Evolutionary conservation across 352 stramenopile species (phyloP), one percentile per base, ranked within the genome.

Genomic region (Pythium rishiriense): DNA sequence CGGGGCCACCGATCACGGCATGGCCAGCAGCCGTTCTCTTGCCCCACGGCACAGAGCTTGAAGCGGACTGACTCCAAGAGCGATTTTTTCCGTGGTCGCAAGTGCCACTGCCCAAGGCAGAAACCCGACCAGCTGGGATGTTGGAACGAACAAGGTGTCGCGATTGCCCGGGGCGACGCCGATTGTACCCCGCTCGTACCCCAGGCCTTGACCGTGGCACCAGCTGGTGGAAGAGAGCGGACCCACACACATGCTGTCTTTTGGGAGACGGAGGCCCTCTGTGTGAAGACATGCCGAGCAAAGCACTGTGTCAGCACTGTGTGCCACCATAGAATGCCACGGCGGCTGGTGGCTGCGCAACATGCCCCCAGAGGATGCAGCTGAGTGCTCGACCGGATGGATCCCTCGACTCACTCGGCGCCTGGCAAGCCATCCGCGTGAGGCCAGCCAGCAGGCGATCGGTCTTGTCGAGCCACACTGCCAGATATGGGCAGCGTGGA

Each of bases 61-160:
- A 57, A 57, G 49, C 49, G 49, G 9, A 9, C 49, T 57, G 49
- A 37, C 49, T 57, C 33, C 49, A n/a, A n/a, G n/a, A n/a, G n/a
- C n/a, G n/a, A n/a, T n/a, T n/a, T n/a, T n/a, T n/a, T n/a, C n/a
- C n/a, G n/a, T n/a, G n/a, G n/a, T n/a, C n/a, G n/a, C n/a, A n/a
- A 41, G 5, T 41, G 35, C 12, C 35, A 41, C 12, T 41, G 35
- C 35, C 35, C 11, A 14, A 4, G 35, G 35, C 35, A 41, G 35
- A 41, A 41, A 15, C 5, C 35, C 11, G 35, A 41, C 35, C 49
- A 57, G 49, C 28, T 57, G 49, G 48, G 19, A 45, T 45, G 17
- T 15, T 4, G 9, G 49, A 57, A 43, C 22, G 14, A 14, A 41
- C 35, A 41, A 41, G 35, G 35, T 41, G 35, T 41, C 35, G 35